Conservation (phyloP, 305 asterid species). For the Fraxinus latifolia region DNA sequence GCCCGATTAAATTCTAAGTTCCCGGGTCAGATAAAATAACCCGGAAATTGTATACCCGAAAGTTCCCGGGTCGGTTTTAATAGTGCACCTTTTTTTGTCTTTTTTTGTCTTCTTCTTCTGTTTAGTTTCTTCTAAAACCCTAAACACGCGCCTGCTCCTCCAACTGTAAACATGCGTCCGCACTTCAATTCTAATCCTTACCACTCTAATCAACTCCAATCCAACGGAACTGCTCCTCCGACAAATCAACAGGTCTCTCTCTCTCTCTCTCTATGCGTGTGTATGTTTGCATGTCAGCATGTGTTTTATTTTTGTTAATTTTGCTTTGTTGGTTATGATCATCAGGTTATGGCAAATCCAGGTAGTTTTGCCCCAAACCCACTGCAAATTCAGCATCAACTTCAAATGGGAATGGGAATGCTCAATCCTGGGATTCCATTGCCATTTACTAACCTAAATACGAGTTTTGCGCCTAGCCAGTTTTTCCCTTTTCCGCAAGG, state of each 20-base stretch:
- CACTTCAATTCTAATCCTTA: constrained; percentile 38
- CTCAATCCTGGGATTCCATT: constrained; percentile 44
- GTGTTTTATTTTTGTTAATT: not conserved
- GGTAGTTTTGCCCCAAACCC: constrained; percentile 39
- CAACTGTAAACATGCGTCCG: constrained; percentile 41
- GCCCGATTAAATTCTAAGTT: not conserved
- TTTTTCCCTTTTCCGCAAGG: constrained; percentile 45
- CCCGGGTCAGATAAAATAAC: not conserved
- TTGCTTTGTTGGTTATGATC: constrained; percentile 18
- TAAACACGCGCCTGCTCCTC: not conserved
- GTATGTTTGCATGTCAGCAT: not conserved
- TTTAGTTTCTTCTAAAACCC: not conserved
- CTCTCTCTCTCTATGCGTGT: not conserved
- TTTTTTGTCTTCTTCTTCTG: not conserved
- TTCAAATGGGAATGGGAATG: constrained; percentile 38
- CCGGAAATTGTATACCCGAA: not conserved
- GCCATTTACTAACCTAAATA: constrained; percentile 38
- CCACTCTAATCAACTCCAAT: constrained; percentile 35
- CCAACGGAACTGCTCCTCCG: constrained; percentile 33
- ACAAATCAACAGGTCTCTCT: constrained; percentile 43
- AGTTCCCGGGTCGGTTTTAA: not conserved
- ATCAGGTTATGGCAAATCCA: constrained; percentile 48
- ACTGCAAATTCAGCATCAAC: constrained; percentile 45
- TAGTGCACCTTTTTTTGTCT: not conserved
- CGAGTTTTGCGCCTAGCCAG: constrained; percentile 36